These are phyloP conservation scores for Metarhizium album DNA, from an alignment of 2,329 filamentous ascomycete species.

Conservation along the genomic window DNA sequence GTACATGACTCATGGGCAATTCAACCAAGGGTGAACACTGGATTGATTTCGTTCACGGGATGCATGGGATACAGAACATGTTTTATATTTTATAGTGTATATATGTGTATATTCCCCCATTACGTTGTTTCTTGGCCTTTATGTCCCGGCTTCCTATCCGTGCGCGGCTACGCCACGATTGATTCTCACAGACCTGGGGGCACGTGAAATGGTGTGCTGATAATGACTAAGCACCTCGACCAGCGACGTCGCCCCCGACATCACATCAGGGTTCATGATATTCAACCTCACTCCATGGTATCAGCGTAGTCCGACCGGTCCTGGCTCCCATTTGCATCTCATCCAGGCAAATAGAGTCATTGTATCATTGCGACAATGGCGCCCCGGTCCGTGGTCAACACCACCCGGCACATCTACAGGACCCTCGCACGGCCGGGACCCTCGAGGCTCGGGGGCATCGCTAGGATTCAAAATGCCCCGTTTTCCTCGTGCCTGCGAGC, in stretches of 20 bases:
- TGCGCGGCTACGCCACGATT: neutral
- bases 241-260: constrained; percentile 3
- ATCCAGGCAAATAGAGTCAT: neutral
- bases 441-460: constrained; percentile 1
- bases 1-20: neutral
- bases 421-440: constrained; percentile 1
- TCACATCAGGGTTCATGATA: neutral
- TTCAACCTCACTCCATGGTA: neutral
- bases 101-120: neutral
- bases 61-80: neutral
- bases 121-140: no score
- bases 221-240: constrained; percentile 8
- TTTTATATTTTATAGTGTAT: neutral
- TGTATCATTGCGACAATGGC: constrained; percentile 7
- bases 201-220: constrained; percentile 18
- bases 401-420: constrained; percentile 6
- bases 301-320: neutral
- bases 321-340: neutral
- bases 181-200: no score
- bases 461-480: neutral
- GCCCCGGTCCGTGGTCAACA: constrained; percentile 5
- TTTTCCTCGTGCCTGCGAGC: neutral
- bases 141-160: no score
- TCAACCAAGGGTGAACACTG: neutral
- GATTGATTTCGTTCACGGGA: neutral